These are phyloP conservation scores for Alternaria alternata DNA, from an alignment of 2,329 filamentous ascomycete species.

Conservation along the genomic window DNA sequence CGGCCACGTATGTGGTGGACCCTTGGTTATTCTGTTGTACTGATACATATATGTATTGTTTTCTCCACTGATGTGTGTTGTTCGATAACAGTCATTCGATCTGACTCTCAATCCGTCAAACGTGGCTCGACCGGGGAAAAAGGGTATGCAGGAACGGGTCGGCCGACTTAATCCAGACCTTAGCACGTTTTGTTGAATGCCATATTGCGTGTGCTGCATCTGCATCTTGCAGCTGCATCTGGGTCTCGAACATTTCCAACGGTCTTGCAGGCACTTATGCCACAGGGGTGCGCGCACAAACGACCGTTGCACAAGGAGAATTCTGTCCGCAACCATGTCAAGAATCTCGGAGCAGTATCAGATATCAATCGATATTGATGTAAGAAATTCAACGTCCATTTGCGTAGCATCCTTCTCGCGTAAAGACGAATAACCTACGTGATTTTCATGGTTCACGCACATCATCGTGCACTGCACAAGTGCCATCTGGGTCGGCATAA, in stretches of 20 bases:
- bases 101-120: slow-evolving; percentile 7
- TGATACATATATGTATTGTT: slow-evolving; percentile 12
- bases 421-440: slow-evolving; percentile 2
- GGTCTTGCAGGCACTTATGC: slow-evolving; percentile 5
- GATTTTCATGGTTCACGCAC: slow-evolving; percentile 30
- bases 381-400: neutral
- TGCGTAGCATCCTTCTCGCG: neutral
- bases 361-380: neutral
- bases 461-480: slow-evolving; percentile 26
- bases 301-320: slow-evolving; percentile 6
- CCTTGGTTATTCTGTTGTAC: slow-evolving; percentile 12
- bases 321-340: neutral
- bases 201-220: slow-evolving; percentile 14
- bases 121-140: slow-evolving; percentile 15
- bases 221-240: slow-evolving; percentile 13
- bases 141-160: slow-evolving; percentile 12
- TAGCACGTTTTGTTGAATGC: slow-evolving; percentile 16
- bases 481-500: slow-evolving; percentile 16
- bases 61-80: slow-evolving; percentile 20
- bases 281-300: slow-evolving; percentile 12
- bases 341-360: neutral
- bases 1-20: slow-evolving; percentile 18
- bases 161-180: slow-evolving; percentile 10
- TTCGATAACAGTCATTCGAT: slow-evolving; percentile 15
- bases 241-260: slow-evolving; percentile 15